These are phyloP conservation scores for Salix arbutifolia DNA, from an alignment of 345 rosid genomes.

Conservation along the genomic window DNA sequence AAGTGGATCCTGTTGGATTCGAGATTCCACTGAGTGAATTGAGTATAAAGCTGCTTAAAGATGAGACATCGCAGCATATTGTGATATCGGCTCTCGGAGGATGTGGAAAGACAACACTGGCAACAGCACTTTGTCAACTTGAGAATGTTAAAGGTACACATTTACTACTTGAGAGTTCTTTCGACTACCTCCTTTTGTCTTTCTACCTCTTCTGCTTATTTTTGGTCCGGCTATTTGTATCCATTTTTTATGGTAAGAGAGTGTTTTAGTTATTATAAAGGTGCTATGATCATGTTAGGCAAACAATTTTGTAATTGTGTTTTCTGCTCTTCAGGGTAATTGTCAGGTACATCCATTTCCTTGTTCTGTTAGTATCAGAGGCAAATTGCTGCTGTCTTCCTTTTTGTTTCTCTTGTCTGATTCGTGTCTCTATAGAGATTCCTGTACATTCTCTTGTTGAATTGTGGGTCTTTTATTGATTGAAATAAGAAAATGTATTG, in stretches of 20 bases:
- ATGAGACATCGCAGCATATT: neutral
- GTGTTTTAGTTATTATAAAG: no score
- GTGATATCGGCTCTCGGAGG: slow-evolving; percentile 28
- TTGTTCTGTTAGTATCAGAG: no score
- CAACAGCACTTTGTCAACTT: slow-evolving; percentile 20
- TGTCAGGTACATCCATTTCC: no score
- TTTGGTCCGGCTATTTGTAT: neutral
- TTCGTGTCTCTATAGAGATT: neutral
- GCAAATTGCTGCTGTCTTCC: no score
- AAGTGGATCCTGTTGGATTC: slow-evolving; percentile 20
- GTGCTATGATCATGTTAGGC: neutral
- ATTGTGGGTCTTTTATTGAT: neutral
- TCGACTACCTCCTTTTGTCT: neutral
- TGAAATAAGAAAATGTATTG: no score
- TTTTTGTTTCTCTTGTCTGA: neutral
- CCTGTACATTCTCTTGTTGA: neutral
- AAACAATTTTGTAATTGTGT: no score
- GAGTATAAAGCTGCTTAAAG: slow-evolving; percentile 10
- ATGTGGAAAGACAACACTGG: slow-evolving; percentile 30
- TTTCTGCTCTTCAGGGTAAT: no score
- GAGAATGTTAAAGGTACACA: no score
- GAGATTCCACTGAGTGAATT: slow-evolving; percentile 21
- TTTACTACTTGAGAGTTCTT: neutral
- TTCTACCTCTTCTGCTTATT: neutral
- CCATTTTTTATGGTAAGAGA: neutral